phyloP scores from a whole-genome alignment of 2,329 filamentous ascomycete species.

The Verticillium longisporum region DNA sequence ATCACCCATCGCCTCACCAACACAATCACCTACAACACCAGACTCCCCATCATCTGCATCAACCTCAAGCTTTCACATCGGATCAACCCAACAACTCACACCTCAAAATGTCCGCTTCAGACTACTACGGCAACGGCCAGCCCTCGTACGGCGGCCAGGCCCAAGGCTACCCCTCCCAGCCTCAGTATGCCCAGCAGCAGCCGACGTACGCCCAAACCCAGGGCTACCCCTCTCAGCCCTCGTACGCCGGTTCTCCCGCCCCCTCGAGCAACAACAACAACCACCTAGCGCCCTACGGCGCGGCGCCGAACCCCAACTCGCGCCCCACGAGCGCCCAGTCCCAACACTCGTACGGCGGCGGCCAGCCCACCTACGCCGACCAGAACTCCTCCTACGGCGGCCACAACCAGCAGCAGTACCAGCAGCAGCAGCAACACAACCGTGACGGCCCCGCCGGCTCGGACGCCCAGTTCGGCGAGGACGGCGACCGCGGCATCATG shows the following conservation, averaged over 20 bases:
- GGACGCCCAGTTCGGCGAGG: conserved; percentile 14
- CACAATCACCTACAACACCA: background rate
- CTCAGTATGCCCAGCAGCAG: conserved; percentile 6
- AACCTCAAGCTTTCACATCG: background rate
- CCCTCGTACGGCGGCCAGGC: background rate
- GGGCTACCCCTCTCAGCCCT: conserved; percentile 3
- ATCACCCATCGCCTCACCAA: background rate
- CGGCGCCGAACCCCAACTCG: background rate
- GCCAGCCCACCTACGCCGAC: background rate
- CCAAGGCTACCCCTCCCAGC: conserved; percentile 5
- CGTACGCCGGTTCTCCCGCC: background rate
- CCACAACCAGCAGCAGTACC: background rate
- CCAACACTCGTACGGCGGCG: conserved; percentile 4
- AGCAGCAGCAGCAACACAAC: background rate
- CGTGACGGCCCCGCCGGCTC: conserved; percentile 6
- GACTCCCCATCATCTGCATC: background rate
- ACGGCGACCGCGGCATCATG: conserved; percentile 48
- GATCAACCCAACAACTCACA: background rate
- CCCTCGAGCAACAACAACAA: background rate
- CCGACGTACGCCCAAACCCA: background rate
- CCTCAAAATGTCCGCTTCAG: conserved; percentile 14
- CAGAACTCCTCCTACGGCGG: background rate
- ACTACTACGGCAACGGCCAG: conserved; percentile 14
- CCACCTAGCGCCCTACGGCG: conserved; percentile 1
- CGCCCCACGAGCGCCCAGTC: conserved; percentile 4